A percentile compares a stretch with the other conserved stretches of the same genome.
Evolutionary conservation across 768 basidiomycete genomes (phyloP).

Genomic region (Pulveroboletus ravenelii): DNA sequence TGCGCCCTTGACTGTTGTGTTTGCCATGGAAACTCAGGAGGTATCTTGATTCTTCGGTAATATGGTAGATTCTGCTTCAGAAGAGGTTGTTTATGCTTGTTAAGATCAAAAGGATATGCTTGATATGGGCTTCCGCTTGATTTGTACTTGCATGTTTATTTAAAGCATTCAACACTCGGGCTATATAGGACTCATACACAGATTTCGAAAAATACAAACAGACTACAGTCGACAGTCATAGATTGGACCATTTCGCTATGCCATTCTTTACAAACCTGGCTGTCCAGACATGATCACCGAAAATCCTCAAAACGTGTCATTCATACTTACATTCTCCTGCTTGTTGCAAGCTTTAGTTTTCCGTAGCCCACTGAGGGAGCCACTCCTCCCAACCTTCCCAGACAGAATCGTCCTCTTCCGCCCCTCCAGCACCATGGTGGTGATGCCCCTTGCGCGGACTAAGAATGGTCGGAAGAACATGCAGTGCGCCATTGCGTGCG

Average conservation of each 20-base stretch:
- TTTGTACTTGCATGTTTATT: no score
- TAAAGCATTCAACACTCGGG: no score
- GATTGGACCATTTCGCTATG: no score
- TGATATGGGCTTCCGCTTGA: conserved; percentile 23
- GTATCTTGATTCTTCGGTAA: not conserved
- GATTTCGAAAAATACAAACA: not conserved
- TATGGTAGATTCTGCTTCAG: not conserved
- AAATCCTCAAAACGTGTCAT: no score
- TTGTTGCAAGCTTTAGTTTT: not conserved
- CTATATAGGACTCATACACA: not conserved
- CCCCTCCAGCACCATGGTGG: not conserved
- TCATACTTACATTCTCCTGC: not conserved
- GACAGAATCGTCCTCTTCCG: not conserved
- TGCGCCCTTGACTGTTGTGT: conserved; percentile 86
- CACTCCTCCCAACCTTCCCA: conserved; percentile 15
- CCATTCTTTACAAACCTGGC: not conserved
- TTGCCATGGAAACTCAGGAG: conserved; percentile 59
- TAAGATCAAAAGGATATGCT: conserved; percentile 18
- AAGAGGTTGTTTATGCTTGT: conserved; percentile 20
- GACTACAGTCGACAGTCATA: not conserved
- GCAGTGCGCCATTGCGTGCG: conserved; percentile 13
- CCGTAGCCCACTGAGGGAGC: conserved; percentile 13
- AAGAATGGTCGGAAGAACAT: conserved; percentile 9
- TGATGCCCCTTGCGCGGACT: conserved; percentile 7
- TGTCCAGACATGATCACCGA: not conserved